Evolutionary conservation across 192 early-diverging fungal genomes (phyloP), one percentile per base, ranked within the genome.

Genomic region (Entomortierella chlamydospora): DNA sequence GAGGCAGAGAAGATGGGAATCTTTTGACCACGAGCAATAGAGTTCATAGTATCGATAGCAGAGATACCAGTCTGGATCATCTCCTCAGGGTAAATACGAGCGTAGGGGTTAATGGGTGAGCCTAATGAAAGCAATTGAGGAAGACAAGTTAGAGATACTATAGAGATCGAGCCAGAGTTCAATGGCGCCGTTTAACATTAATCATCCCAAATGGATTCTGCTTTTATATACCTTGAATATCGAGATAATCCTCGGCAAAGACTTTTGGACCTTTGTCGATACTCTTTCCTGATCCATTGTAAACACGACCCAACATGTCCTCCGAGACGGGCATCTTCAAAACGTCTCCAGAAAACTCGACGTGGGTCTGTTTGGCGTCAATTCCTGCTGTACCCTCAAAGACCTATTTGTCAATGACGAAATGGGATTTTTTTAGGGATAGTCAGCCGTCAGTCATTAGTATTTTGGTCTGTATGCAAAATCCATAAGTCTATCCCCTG

Each of bases 51-150:
- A 76, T 99, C 98, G 64, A 99, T 99, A 53, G 98, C 94, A 60
- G 97, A 98, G 63, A 99, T 94, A 78, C 98, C 98, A 13, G 98
- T 99, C 84, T 99, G 98, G 68, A 99, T 98, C 98, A 99, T 99
- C 87, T 99, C 98, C 84, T 99, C 97, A 34, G 98, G 98, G 77
- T 99, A 99, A 65, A 98, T 97, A 82, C 98, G 93, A 49, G 94
- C 96, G 87, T 88, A 99, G n/a, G 98, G 98, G 86, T 99, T 99
- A 87, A 99, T 99, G 22, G 98, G 98, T 63, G 94, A 93, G 45
- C 95, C 91, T 91, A 64, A 7, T 20, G 49, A 47, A 26, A 47
- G 47, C 42, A 33, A 30, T 49, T 42, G 61, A 63, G 41, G 47
- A 50, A 4, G 15, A 50, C 3, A 50, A n/a, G n/a, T n/a, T n/a